A percentile compares a stretch with the other conserved stretches of the same genome.
These are phyloP conservation scores for Lepidium sativum DNA, from an alignment of 345 rosid genomes.

Conservation along the genomic window DNA sequence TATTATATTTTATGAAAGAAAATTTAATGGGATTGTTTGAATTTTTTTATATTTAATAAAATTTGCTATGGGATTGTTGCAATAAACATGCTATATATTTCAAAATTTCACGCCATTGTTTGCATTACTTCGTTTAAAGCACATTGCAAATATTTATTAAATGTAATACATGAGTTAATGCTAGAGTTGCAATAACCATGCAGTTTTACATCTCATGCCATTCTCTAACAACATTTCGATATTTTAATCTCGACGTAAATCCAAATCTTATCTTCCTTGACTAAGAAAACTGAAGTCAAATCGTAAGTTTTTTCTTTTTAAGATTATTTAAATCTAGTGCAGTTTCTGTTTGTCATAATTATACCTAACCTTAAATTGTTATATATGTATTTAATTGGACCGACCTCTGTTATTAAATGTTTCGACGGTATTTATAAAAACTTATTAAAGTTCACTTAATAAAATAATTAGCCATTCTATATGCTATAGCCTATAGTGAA, in stretches of 20 bases:
- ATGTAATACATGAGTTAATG: not conserved
- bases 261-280: not conserved
- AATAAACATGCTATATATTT: not conserved
- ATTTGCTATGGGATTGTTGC: not conserved
- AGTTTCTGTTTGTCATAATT: constrained; percentile 3
- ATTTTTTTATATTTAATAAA: too few relatives aligned
- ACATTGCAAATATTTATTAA: not conserved
- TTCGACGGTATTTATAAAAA: not conserved
- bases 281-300: not conserved
- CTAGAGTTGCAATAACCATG: not conserved
- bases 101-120: not conserved
- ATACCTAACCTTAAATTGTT: not conserved
- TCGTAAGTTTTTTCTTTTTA: not conserved
- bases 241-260: not conserved
- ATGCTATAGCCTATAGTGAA: not conserved
- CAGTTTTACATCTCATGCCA: not conserved
- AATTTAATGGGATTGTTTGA: too few relatives aligned
- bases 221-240: not conserved
- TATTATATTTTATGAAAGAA: too few relatives aligned
- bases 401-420: not conserved
- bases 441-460: not conserved
- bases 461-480: not conserved
- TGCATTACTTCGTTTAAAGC: not conserved
- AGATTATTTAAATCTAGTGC: constrained; percentile 6
- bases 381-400: not conserved